Evolutionary conservation across 2,329 filamentous ascomycete genomes (phyloP), one percentile per base, ranked within the genome.

Genomic region (Colletotrichum abscissum): DNA sequence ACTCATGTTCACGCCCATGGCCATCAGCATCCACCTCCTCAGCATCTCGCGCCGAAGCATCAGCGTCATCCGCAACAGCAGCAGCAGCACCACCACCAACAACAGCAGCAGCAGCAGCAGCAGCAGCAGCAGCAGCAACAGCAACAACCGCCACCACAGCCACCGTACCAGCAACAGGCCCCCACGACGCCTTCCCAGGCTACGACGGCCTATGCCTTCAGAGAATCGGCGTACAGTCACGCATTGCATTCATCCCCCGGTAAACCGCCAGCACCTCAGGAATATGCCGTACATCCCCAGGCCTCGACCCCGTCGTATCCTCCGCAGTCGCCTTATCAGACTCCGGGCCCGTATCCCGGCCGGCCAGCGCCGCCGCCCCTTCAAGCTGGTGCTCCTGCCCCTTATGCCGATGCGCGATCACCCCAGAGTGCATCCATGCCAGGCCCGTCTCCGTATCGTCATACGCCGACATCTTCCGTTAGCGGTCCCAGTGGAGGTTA

Each of bases 321-420:
- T 52, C 81, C 84, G 14, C 78, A 78, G 54, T 81, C 82, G 55
- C 83, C 83, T 4, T 86, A 84, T 73, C 81, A 84, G 74, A 76
- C 80, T 66, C 79, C 80, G 16, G 81, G 81, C 24, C 82, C 84
- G 11, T 89, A 88, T 78, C 82, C 82, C 67, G 80, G 77, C 76
- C 86, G 81, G 64, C 82, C 81, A 73, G 83, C 82, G 74, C 86
- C 81, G 74, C 86, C 84, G 65, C 82, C 87, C 26, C 82, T 88
- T 46, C 88, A 89, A 75, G 82, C 71, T 24, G 67, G 67, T 35
- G 58, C 62, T 58, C 58, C 86, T 22, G 75, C 86, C 4, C 77
- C 85, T 55, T 85, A 81, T 69, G 81, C 85, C 77, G 88, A 90
- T 77, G 76, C 83, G 72, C 86, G 88, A 70, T 90, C 89, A 16